A percentile compares a stretch with the other conserved stretches of the same genome.
Conservation (phyloP, 2,329 filamentous ascomycete genomes). For the Pseudogymnoascus sp. region DNA sequence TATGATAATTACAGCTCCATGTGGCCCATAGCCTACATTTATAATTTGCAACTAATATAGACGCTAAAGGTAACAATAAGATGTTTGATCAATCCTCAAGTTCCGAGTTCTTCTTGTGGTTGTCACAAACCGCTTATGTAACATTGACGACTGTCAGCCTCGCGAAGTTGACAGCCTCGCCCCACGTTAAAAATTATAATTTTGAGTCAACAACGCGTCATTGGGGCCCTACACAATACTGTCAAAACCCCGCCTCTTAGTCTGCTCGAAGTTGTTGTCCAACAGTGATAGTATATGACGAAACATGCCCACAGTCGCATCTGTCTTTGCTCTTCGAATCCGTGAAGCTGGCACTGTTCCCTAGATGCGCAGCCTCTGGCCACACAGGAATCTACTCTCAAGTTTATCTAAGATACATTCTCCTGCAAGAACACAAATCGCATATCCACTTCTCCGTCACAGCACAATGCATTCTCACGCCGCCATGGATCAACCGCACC, state of each 20-base stretch:
- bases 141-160: background rate
- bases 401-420: background rate
- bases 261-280: background rate
- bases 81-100: background rate
- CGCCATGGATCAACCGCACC: background rate
- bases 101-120: too few species aligned
- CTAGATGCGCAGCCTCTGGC: conserved; percentile 3
- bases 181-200: conserved; percentile 8
- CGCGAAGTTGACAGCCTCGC: conserved; percentile 1
- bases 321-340: background rate
- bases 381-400: background rate
- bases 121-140: background rate
- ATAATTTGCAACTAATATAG: background rate
- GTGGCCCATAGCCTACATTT: background rate
- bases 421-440: background rate
- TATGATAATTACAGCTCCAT: background rate
- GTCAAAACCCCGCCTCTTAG: background rate
- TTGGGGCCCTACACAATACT: background rate
- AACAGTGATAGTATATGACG: background rate
- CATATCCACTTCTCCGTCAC: background rate
- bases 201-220: conserved; percentile 8
- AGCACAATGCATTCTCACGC: background rate
- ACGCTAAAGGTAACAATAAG: background rate
- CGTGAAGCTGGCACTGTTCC: background rate
- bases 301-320: background rate